Evolutionary conservation across 768 basidiomycete species (phyloP), one percentile per base, ranked within the genome.

Genomic region (Lentinula aciculospora): DNA sequence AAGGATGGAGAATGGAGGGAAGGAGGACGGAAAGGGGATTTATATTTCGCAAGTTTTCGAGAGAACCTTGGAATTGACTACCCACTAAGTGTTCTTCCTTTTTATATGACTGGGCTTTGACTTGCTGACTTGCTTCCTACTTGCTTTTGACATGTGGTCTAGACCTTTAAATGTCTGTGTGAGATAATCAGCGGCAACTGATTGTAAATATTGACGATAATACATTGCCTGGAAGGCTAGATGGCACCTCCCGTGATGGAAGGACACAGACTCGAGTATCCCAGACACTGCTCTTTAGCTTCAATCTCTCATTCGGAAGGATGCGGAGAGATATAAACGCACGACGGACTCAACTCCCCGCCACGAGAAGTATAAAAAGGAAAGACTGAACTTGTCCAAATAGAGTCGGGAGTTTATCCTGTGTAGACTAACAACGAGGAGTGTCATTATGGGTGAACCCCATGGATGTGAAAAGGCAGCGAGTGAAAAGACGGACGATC

Each of bases 301-400:
- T 34, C 32, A 9, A 7, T 34, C 32, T 32, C 31, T 32, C 31
- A 34, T 9, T 34, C 32, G 32, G 29, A 15, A 19, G 46, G 9
- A 27, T 25, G 5, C n/a, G 15, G 9, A 29, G 9, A 28, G 19
- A 5, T 5, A 47, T 19, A 49, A 13, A 19, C 36, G 39, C 51
- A 50, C 49, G 36, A 25, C 51, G 51, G 51, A 53, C 51, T 53
- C 8, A 27, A 37, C 3, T 53, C 25, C 37, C 51, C 51, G 51
- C 17, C 31, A n/a, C n/a, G n/a, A n/a, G n/a, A n/a, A n/a, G n/a
- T n/a, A n/a, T n/a, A n/a, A n/a, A n/a, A n/a, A n/a, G n/a, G n/a
- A n/a, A n/a, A n/a, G n/a, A n/a, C n/a, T n/a, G n/a, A n/a, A n/a
- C 40, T 27, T 23, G 25, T 10, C n/a, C 44, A 10, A 17, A 45